Evolutionary conservation across 2,329 filamentous ascomycete species (phyloP), one percentile per base, ranked within the genome.

Genomic region (Colletotrichum echinochloae): DNA sequence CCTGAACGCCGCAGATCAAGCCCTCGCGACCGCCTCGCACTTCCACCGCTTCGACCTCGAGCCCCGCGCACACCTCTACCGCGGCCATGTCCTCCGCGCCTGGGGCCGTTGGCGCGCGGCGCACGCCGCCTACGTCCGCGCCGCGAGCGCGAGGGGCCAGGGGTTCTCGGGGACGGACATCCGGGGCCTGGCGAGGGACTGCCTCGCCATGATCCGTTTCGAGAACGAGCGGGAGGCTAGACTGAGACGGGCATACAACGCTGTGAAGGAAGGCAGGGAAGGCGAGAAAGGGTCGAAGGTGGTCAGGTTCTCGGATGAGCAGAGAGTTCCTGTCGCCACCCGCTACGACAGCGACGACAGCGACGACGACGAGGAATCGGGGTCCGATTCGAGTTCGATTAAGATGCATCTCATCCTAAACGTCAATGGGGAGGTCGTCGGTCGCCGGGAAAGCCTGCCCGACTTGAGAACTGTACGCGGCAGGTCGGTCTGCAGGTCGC

Each of bases 81-180:
- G 74, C 12, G 76, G 75, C 16, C 75, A 77, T 60, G 74, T 73
- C 51, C 73, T 75, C 35, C 66, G 73, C n/a, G 66, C 61, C 20
- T 61, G 76, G 65, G 73, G 71, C 20, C 65, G 61, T 30, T 77
- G 76, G 76, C 55, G 54, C 41, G 66, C 70, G 3, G 75, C 76
- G 3, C 67, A 73, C 28, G 64, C 63, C 46, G 70, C 71, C 26
- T 77, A 76, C 52, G 68, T 75, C 44, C 65, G 69, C 28, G 74
- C 74, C 2, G 73, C 69, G 5, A 72, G 74, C 46, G 60, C 70
- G 28, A 65, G 52, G 60, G 66, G 65, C 1, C 46, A 67, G 20
- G 73, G 70, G 1, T 70, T 65, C 52, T 46, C 49, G 5, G 62
- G 35, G 2, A 44, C 60, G 1, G 61, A 70, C 33, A 71, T 74